These are phyloP conservation scores for Fusarium goolgardi DNA, from an alignment of 2,329 filamentous ascomycete species.

Conservation along the genomic window DNA sequence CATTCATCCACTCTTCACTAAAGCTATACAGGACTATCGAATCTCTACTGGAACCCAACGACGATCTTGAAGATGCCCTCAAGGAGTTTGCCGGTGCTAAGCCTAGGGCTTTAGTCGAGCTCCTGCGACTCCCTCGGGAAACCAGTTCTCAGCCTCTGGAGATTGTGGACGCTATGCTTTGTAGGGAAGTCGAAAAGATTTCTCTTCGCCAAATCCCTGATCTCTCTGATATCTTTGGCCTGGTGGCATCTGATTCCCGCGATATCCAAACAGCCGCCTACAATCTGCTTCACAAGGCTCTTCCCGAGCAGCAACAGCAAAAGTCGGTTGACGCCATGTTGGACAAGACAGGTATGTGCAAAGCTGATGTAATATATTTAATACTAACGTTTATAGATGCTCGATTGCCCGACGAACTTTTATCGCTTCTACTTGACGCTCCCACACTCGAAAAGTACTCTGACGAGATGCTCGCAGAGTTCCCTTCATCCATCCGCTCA, in stretches of 20 bases:
- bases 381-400: constrained; percentile 60
- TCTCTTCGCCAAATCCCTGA: constrained; percentile 71
- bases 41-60: constrained; percentile 78
- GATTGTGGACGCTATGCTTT: constrained; percentile 80
- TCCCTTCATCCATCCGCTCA: constrained; percentile 76
- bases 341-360: constrained; percentile 68
- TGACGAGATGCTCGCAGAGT: constrained; percentile 73
- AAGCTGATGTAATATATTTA: fast-evolving
- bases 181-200: constrained; percentile 74
- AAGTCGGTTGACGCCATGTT: constrained; percentile 81
- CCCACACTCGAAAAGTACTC: constrained; percentile 76
- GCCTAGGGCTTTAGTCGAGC: constrained; percentile 67
- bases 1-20: constrained; percentile 77
- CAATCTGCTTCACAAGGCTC: constrained; percentile 79
- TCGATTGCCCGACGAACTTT: constrained; percentile 82
- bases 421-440: constrained; percentile 84
- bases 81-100: constrained; percentile 68
- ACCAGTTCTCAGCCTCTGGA: constrained; percentile 72
- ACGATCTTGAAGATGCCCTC: constrained; percentile 84
- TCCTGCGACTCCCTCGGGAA: constrained; percentile 67
- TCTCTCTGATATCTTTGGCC: constrained; percentile 75
- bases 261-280: constrained; percentile 85
- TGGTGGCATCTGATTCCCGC: constrained; percentile 80
- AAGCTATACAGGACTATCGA: constrained; percentile 75
- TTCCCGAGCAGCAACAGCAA: constrained; percentile 82